Evolutionary conservation across 441 rosid genomes (phyloP).

Genomic region (Sinapis alba): DNA sequence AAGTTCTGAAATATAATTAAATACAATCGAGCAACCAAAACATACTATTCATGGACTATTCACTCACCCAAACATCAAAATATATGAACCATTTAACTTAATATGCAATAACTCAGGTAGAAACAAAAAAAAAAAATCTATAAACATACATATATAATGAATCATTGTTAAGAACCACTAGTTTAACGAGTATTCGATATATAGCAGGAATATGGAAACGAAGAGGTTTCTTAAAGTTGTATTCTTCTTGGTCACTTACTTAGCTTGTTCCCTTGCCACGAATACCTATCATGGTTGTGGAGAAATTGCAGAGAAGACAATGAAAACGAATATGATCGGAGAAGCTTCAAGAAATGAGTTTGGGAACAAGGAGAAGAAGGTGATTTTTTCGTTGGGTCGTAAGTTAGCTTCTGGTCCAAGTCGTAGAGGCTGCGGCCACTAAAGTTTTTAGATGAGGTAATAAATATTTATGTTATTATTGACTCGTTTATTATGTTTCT

Average conservation of each 20-base stretch:
- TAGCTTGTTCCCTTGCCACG: constrained; percentile 1
- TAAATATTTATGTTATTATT: not conserved
- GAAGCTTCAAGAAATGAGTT: not conserved
- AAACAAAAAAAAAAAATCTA: not conserved
- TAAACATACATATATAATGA: constrained; percentile 1
- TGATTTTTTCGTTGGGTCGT: not conserved
- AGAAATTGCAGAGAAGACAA: not conserved
- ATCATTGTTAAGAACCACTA: not conserved
- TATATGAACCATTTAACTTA: not conserved
- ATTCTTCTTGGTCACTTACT: constrained; percentile 4
- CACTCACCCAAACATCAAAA: not conserved
- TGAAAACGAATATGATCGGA: not conserved
- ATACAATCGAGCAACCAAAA: constrained; percentile 29
- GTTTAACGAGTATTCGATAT: not conserved
- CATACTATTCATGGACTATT: constrained; percentile 14
- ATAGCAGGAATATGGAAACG: constrained; percentile 12
- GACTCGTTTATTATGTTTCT: not conserved
- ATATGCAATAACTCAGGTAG: constrained; percentile 3
- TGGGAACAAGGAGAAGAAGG: not conserved
- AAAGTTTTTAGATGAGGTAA: not conserved
- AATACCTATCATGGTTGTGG: not conserved
- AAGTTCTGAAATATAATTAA: constrained; percentile 22
- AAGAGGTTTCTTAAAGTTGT: constrained; percentile 21
- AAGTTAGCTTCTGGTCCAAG: not conserved
- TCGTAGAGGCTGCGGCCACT: not conserved